These are phyloP conservation scores for Leptographium radiaticola DNA, from an alignment of 2,329 filamentous ascomycete genomes.

Conservation along the genomic window DNA sequence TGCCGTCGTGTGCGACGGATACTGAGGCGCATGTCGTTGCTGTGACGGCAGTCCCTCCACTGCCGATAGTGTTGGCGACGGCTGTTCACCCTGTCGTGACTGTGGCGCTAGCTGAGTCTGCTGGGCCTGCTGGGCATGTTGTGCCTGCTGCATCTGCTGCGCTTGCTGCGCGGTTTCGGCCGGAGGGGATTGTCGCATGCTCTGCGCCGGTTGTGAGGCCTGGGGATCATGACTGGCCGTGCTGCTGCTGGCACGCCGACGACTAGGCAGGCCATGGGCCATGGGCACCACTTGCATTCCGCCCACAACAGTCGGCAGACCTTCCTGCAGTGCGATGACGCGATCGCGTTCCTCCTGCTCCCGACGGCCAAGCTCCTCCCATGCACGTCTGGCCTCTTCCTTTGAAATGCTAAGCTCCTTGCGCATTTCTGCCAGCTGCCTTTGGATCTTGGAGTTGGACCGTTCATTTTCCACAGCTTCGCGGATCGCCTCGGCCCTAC, in stretches of 20 bases:
- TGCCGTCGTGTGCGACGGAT: background rate
- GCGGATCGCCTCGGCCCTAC: conserved; percentile 52
- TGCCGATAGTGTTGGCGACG: background rate
- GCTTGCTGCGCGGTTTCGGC: background rate
- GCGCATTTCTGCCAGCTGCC: conserved; percentile 76
- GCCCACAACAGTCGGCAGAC: conserved; percentile 77
- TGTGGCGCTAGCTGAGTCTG: background rate
- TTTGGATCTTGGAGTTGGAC: conserved; percentile 58
- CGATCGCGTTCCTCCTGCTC: conserved; percentile 89
- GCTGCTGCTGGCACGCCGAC: conserved; percentile 28
- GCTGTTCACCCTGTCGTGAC: background rate
- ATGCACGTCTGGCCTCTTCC: conserved; percentile 86
- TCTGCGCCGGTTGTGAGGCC: conserved; percentile 14
- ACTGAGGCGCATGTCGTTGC: background rate
- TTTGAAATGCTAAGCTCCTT: conserved; percentile 91
- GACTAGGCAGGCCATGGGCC: conserved; percentile 55
- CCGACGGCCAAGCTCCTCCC: conserved; percentile 88
- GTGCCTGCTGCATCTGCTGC: background rate
- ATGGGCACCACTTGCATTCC: conserved; percentile 94
- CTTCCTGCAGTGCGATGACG: conserved; percentile 72
- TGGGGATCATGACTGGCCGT: conserved; percentile 19
- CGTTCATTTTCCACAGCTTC: conserved; percentile 54
- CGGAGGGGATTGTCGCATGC: background rate
- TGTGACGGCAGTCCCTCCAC: background rate
- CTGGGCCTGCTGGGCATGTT: background rate